Evolutionary conservation across 2,329 filamentous ascomycete genomes (phyloP).

Genomic region (Verticillium klebahnii): DNA sequence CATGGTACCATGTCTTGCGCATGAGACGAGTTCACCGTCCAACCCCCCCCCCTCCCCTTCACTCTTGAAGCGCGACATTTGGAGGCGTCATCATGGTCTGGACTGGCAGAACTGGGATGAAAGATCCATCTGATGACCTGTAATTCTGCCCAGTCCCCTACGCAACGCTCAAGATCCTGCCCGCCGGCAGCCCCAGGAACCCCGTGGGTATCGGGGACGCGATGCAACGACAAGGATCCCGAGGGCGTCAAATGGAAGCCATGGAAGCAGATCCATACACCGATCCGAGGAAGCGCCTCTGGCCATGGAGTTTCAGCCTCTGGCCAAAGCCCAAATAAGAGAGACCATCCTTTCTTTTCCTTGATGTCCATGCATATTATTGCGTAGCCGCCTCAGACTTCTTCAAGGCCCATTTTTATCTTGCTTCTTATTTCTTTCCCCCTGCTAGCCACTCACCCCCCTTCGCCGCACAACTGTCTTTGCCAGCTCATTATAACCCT

Average conservation of each 20-base stretch:
- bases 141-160: constrained; percentile 8
- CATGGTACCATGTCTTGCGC: not conserved
- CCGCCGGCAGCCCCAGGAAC: not conserved
- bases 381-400: not conserved
- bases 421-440: constrained; percentile 1
- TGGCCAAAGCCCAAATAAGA: not conserved
- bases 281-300: constrained; percentile 7
- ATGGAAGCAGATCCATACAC: constrained; percentile 1
- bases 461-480: constrained; percentile 2
- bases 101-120: constrained; percentile 1
- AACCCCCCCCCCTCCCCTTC: not conserved
- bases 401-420: not conserved
- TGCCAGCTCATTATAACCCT: constrained; percentile 1
- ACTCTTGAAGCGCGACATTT: not conserved
- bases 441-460: constrained; percentile 1
- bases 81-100: not conserved
- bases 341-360: not conserved
- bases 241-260: constrained; percentile 2
- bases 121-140: constrained; percentile 1
- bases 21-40: not conserved
- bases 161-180: constrained; percentile 5
- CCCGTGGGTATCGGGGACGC: not conserved
- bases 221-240: constrained; percentile 4
- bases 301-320: constrained; percentile 11
- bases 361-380: not conserved